phyloP scores from a whole-genome alignment of 306 rosid species.

The Cicer judaicum region DNA sequence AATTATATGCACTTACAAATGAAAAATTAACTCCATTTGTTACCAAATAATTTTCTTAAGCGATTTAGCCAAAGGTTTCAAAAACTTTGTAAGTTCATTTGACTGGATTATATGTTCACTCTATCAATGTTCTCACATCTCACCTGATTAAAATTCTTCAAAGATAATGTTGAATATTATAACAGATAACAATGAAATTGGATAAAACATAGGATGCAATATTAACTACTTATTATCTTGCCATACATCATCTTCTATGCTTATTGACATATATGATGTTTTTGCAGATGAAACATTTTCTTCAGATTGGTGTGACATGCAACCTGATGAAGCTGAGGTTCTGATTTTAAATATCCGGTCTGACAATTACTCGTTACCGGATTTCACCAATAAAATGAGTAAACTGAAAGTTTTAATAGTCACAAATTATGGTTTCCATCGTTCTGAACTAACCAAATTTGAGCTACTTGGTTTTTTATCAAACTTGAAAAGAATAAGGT shows the following conservation, averaged over 20 bases:
- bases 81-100: background rate
- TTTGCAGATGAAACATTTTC: conserved; percentile 63
- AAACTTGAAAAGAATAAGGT: conserved; percentile 59
- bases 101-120: background rate
- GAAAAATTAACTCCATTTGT: background rate
- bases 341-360: conserved; percentile 59
- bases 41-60: background rate
- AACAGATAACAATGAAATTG: no score
- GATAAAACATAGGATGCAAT: background rate
- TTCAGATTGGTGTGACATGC: conserved; percentile 57
- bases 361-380: conserved; percentile 53
- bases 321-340: conserved; percentile 60
- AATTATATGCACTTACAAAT: conserved; percentile 8
- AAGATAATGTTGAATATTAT: no score
- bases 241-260: background rate
- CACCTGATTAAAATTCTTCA: no score
- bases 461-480: conserved; percentile 49
- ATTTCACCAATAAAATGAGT: conserved; percentile 54
- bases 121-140: background rate
- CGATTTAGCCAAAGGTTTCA: background rate
- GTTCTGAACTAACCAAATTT: conserved; percentile 47
- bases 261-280: conserved; percentile 3
- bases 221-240: background rate
- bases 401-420: conserved; percentile 59
- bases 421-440: conserved; percentile 59